Conservation (phyloP, 2,329 filamentous ascomycete species). For the Diaporthe citriasiana region DNA sequence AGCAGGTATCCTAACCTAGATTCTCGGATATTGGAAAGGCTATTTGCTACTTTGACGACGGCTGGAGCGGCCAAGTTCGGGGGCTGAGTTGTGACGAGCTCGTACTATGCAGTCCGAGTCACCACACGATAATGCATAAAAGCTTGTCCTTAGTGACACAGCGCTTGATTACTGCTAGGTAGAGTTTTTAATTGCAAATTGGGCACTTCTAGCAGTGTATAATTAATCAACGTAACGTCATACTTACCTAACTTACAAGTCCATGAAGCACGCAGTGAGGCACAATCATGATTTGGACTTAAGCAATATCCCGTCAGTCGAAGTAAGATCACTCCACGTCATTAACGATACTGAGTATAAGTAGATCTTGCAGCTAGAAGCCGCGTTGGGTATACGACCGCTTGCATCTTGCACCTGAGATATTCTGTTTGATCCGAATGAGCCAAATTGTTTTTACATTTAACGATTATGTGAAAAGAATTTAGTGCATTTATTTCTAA, state of each 20-base stretch:
- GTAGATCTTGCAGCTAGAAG: neutral
- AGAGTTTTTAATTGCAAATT: too few species aligned
- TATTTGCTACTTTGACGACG: conserved; percentile 5
- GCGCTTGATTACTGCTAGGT: too few species aligned
- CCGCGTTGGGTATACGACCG: neutral
- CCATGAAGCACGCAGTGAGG: too few species aligned
- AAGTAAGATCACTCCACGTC: neutral
- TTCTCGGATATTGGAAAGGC: neutral
- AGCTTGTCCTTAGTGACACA: too few species aligned
- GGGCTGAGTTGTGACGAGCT: neutral
- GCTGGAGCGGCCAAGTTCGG: neutral
- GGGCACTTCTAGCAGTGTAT: too few species aligned
- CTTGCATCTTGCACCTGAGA: neutral
- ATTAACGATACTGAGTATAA: neutral
- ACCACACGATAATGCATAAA: too few species aligned
- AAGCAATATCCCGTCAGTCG: neutral
- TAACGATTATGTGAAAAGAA: neutral
- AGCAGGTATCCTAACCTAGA: neutral
- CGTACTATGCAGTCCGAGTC: too few species aligned
- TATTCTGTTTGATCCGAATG: neutral
- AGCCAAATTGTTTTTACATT: neutral
- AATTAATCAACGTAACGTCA: too few species aligned
- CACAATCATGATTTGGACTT: neutral
- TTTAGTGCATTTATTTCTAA: neutral
- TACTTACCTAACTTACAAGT: too few species aligned